A percentile compares a stretch with the other conserved stretches of the same genome.
These are phyloP conservation scores for Pseudomassariella vexata DNA, from an alignment of 2,329 filamentous ascomycete species.

Conservation along the genomic window DNA sequence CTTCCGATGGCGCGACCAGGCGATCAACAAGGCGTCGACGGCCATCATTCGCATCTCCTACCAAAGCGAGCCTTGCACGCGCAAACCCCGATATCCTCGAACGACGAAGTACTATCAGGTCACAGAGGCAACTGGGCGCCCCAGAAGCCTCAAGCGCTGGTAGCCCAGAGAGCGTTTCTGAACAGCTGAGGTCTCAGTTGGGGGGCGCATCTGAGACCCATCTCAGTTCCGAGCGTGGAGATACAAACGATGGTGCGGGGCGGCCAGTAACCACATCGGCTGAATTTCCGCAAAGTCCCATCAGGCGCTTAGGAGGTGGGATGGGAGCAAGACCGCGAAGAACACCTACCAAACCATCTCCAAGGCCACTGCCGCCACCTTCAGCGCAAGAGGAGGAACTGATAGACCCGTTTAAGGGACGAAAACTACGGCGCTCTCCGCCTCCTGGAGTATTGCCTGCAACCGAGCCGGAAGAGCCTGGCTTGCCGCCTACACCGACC, in stretches of 20 bases:
- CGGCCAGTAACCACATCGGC: constrained; percentile 5
- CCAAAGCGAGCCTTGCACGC: constrained; percentile 56
- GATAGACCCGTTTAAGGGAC: constrained; percentile 34
- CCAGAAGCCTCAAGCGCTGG: constrained; percentile 14
- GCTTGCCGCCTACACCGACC: constrained; percentile 54
- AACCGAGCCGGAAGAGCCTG: constrained; percentile 47
- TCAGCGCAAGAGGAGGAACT: constrained; percentile 36
- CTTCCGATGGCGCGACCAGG: constrained; percentile 10
- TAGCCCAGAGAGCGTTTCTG: constrained; percentile 18
- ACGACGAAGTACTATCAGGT: constrained; percentile 30
- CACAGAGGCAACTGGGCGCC: constrained; percentile 10
- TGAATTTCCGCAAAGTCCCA: constrained; percentile 13
- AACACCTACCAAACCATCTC: constrained; percentile 35
- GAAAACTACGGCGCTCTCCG: constrained; percentile 28
- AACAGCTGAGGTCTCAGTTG: constrained; percentile 24
- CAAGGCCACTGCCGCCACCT: constrained; percentile 41
- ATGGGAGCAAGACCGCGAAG: constrained; percentile 31
- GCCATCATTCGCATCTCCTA: constrained; percentile 62
- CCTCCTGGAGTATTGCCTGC: constrained; percentile 26
- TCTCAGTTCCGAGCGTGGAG: constrained; percentile 5
- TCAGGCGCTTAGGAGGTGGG: constrained; percentile 22
- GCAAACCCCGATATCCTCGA: constrained; percentile 54
- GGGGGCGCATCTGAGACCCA: constrained; percentile 18
- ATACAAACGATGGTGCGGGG: constrained; percentile 2
- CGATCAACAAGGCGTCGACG: constrained; percentile 27